Evolutionary conservation across 139 green algal species (phyloP), one percentile per base, ranked within the genome.

Genomic region (Chlamydomonas asymmetrica): DNA sequence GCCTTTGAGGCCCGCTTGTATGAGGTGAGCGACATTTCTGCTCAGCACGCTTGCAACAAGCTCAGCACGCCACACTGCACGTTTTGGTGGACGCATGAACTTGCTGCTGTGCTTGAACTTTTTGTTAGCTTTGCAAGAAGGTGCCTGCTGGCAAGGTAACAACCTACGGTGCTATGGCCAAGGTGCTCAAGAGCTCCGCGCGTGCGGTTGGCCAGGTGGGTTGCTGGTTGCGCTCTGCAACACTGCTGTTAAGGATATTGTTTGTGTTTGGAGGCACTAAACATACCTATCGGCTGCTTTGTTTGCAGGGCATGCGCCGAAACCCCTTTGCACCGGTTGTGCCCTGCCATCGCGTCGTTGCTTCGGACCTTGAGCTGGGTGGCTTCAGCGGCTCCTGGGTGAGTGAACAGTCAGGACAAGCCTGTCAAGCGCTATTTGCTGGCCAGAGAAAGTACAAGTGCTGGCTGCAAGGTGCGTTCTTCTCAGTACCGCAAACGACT

Each of bases 341-440:
- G 23, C 92, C 92, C 2, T 96, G 92, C 80, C 92, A 96, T 79
- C 71, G 92, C 2, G 88, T 96, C 23, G 85, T 96, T 6, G 87
- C 88, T 5, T 61, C 78, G 16, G 69, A 80, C n/a, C 67, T 90
- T 0, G 29, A 84, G 6, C 70, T 96, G n/a, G 92, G 91, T 6
- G 92, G 92, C 13, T 96, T 96, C 73, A 77, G 25, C n/a, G 91
- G 91, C 8, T 64, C 39, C 35, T 91, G 84, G 86, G 88, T 89
- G 59, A 10, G 34, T 32, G 13, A 22, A 50, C 32, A n/a, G 16
- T 16, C 34, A 20, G 9, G 37, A 37, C 6, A 18, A 57, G 20
- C 52, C 4, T 50, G 31, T 37, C 66, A 37, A 7, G 37, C 25
- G 34, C 25, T 73, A 48, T 41, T 6, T 31, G 27, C 32, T 66